Percentiles rank a stretch among this genome's conserved stretches.
These are phyloP conservation scores for Penicillium turbatum DNA, from an alignment of 495 filamentous ascomycete species.

Conservation along the genomic window DNA sequence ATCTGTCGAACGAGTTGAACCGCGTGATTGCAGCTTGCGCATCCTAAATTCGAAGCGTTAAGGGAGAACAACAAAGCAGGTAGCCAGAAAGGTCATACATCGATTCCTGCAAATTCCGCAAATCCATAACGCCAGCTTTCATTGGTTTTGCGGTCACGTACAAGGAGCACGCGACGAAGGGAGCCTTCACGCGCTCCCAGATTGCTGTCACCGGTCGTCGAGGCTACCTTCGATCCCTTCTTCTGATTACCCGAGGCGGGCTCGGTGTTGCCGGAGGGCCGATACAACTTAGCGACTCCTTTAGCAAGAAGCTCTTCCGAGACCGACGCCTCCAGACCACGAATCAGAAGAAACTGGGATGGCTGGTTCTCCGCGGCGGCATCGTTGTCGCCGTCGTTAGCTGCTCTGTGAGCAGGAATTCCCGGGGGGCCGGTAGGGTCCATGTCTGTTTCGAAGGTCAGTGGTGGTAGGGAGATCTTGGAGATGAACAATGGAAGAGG, in stretches of 20 bases:
- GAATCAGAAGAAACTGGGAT: conserved; percentile 77
- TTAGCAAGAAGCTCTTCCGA: conserved; percentile 75
- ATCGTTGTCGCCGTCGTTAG: conserved; percentile 75
- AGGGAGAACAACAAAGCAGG: background rate
- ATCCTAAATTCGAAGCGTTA: conserved; percentile 49
- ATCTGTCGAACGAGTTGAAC: conserved; percentile 71
- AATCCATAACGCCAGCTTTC: conserved; percentile 88
- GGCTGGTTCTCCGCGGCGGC: conserved; percentile 67
- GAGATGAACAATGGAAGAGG: background rate
- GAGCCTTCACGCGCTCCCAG: conserved; percentile 74
- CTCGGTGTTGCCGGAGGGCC: conserved; percentile 35
- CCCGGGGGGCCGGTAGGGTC: conserved; percentile 29
- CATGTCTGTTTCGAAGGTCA: conserved; percentile 20
- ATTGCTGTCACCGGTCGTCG: conserved; percentile 67
- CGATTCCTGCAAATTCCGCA: conserved; percentile 72
- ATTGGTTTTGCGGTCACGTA: conserved; percentile 67
- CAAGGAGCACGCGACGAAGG: conserved; percentile 71
- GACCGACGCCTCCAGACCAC: conserved; percentile 67
- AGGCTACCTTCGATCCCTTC: conserved; percentile 64
- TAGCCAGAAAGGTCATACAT: conserved; percentile 31
- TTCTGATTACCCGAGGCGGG: conserved; percentile 29
- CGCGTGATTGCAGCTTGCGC: conserved; percentile 73
- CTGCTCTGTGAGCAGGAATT: conserved; percentile 35
- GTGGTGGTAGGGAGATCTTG: background rate
- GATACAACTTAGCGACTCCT: conserved; percentile 74